Base-by-base conservation (phyloP, 2,329 filamentous ascomycete species). In the Seiridium unicorne region DNA sequence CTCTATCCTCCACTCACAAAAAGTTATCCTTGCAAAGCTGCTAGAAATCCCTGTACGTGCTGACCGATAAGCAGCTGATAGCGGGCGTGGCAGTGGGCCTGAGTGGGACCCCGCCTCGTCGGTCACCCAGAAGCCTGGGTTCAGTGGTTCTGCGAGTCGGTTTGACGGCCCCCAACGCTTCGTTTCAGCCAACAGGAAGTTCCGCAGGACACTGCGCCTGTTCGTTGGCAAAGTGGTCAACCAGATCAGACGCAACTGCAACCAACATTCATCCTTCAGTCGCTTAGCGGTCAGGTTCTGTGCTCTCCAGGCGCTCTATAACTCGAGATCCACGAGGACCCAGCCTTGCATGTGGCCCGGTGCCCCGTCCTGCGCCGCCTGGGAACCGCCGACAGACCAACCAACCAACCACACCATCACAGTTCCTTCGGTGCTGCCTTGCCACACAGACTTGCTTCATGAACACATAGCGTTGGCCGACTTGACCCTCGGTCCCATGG, bases 61-160 rank as follows among this genome's bases (percentile, higher is more conserved):
- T 53, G 35, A 11, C 32, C 49, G 49, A 53, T 53, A 53, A 53
- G 49, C 49, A 36, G 49, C 49, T 36, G 49, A 53, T 53, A 53
- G 49, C 49, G 49, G 49, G 49, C 26, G 26, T 9, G 7, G 35
- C 47, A 49, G 47, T 49, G 47, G 47, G 47, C 18, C 18, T 26
- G 18, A 26, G 18, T 26, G 18, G 18, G 18, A 26, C 18, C 18
- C 18, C 18, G 18, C 18, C 18, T 26, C 18, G 18, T 26, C 18
- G 18, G 7, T 49, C 18, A 31, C 13, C 26, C 35, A 11, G 32
- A 11, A 32, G 47, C 13, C 44, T 26, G 35, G 47, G 18, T 31
- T 49, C 26, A 32, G 47, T 49, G 47, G 47, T 49, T 32, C 35
- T 49, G 47, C 47, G 35, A 26, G 18, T 26, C 18, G 18, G 18